Base-by-base conservation (phyloP, 2,329 filamentous ascomycete genomes). In the Trichoderma sp. region DNA sequence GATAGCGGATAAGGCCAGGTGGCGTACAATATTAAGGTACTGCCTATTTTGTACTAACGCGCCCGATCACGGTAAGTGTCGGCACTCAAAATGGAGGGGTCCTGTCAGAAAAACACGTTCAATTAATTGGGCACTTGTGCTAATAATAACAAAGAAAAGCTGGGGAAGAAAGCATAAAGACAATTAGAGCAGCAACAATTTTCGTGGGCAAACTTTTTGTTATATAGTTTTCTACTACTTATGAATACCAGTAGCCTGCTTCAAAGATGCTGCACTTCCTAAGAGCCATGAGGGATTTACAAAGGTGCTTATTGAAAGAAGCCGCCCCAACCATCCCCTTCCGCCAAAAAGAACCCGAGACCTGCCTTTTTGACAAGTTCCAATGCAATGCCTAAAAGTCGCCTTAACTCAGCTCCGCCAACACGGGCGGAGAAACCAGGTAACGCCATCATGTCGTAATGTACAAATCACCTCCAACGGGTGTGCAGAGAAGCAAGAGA, bases 401-500 rank as follows among this genome's bases (percentile, higher is more conserved):
- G 53, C 69, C 73, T 71, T 71, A 73, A 75, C 36, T 76, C 73
- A 77, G 74, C 73, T 73, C 74, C 65, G 74, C 76, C 73, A 71
- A 75, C 74, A 73, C 70, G 76, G 75, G 74, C 55, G 68, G 67
- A 76, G 73, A 72, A 72, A 77, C 74, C 77, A 78, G 72, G 76
- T 75, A 76, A 82, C 81, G 81, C 80, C 81, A 79, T 80, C 77
- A 80, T 81, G 78, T 79, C 78, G 78, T 82, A 78, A 78, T 82
- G 80, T 82, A 82, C 78, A 84, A 70, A 73, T 77, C 77, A 78
- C 76, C 78, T 76, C 76, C 74, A 75, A 75, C 28, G 75, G 76
- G 79, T 76, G 73, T 73, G 76, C 76, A 73, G 76, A 75, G 76
- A 77, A 74, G 76, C 72, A 76, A 78, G 76, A 75, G 74, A 72